These are phyloP conservation scores for Microstegium vimineum DNA, from an alignment of 176 grass and related monocot genomes.

Conservation along the genomic window DNA sequence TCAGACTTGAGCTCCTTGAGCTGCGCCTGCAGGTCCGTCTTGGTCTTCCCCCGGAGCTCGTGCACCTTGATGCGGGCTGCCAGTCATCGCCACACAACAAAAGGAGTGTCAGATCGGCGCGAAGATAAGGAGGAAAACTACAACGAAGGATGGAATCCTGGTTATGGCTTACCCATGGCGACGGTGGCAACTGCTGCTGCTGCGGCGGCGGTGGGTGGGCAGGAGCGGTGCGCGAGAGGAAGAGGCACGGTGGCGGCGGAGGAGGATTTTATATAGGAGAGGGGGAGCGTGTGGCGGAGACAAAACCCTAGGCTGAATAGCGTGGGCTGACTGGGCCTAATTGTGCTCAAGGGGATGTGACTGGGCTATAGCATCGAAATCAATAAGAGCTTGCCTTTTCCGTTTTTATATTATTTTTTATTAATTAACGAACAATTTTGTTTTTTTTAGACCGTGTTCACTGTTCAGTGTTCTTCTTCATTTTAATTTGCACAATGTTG, in stretches of 20 bases:
- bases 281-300: neutral
- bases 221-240: slow-evolving; percentile 1
- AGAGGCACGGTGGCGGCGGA: neutral
- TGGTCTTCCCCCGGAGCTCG: slow-evolving; percentile 84
- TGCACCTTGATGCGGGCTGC: slow-evolving; percentile 85
- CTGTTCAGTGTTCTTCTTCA: too few relatives aligned
- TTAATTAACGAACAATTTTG: too few relatives aligned
- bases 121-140: neutral
- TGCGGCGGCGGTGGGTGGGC: neutral
- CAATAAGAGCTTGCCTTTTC: too few relatives aligned
- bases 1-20: slow-evolving; percentile 78
- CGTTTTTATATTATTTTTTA: too few relatives aligned
- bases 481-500: too few relatives aligned
- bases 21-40: slow-evolving; percentile 51
- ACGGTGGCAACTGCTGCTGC: neutral
- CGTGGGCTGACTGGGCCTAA: neutral
- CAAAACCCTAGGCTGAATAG: slow-evolving; percentile 21
- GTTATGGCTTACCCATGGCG: slow-evolving; percentile 24
- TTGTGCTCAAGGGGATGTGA: neutral
- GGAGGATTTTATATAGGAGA: neutral
- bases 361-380: neutral
- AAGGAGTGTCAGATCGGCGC: slow-evolving; percentile 3
- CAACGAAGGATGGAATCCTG: neutral
- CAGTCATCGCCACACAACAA: neutral
- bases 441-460: too few relatives aligned